Evolutionary conservation across 345 rosid genomes (phyloP).

Genomic region (Hibiscus syriacus): DNA sequence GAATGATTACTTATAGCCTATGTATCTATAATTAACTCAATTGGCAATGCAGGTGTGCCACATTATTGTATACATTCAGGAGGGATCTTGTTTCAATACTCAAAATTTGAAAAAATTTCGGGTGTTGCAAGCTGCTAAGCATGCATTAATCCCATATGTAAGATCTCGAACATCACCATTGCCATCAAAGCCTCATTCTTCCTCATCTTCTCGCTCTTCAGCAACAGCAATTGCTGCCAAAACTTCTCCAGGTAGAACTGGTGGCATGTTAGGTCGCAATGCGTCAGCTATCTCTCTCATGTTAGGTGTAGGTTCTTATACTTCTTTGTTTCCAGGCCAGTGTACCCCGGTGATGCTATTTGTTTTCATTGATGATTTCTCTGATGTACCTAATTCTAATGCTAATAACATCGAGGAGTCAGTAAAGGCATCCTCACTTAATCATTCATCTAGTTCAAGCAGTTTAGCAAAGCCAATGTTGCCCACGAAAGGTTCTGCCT

Average conservation of each 20-base stretch:
- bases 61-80: slow-evolving; percentile 53
- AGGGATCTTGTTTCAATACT: slow-evolving; percentile 60
- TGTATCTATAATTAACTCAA: slow-evolving; percentile 16
- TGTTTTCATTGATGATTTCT: slow-evolving; percentile 62
- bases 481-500: slow-evolving; percentile 54
- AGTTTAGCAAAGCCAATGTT: slow-evolving; percentile 41
- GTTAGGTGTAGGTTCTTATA: slow-evolving; percentile 68
- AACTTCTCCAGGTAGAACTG: slow-evolving; percentile 46
- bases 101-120: slow-evolving; percentile 60
- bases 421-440: slow-evolving; percentile 30
- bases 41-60: slow-evolving; percentile 82
- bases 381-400: slow-evolving; percentile 31
- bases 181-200: slow-evolving; percentile 45
- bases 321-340: slow-evolving; percentile 65
- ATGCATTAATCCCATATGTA: slow-evolving; percentile 48
- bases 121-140: slow-evolving; percentile 71
- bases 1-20: not conserved
- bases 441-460: slow-evolving; percentile 36
- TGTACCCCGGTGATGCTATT: slow-evolving; percentile 74
- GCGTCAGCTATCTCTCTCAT: slow-evolving; percentile 54
- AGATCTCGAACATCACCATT: slow-evolving; percentile 42
- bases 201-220: slow-evolving; percentile 30
- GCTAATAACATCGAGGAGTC: slow-evolving; percentile 40
- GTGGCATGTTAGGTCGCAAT: slow-evolving; percentile 37
- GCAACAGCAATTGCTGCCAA: slow-evolving; percentile 16